Percentiles rank a stretch among this genome's conserved stretches.
phyloP scores from a whole-genome alignment of 2,329 filamentous ascomycete genomes.

The Polytolypa hystricis region DNA sequence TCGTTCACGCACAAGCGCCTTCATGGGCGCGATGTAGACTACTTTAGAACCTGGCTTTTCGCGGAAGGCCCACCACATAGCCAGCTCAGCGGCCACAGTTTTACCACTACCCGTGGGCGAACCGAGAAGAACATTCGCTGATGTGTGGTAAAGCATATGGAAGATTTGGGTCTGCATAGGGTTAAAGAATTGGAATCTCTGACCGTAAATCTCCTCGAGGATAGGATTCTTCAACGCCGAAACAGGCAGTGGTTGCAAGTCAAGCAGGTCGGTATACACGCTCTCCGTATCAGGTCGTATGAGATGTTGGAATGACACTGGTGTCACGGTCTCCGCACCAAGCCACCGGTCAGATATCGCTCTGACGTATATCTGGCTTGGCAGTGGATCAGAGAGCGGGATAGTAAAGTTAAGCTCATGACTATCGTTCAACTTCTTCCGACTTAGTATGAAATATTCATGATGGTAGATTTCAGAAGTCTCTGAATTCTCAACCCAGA shows the following conservation, averaged over 20 bases:
- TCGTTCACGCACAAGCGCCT: constrained; percentile 89
- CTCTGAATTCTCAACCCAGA: constrained; percentile 98
- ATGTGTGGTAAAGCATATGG: constrained; percentile 86
- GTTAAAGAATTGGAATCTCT: constrained; percentile 93
- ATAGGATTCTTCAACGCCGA: constrained; percentile 75
- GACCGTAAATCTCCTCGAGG: constrained; percentile 76
- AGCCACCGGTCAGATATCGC: constrained; percentile 94
- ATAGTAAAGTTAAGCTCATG: constrained; percentile 98
- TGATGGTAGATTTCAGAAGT: constrained; percentile 97
- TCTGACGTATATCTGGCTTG: constrained; percentile 90
- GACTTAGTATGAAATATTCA: constrained; percentile 87
- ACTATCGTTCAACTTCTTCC: constrained; percentile 85
- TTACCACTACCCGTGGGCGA: constrained; percentile 97
- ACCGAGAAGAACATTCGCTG: constrained; percentile 83
- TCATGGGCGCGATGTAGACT: constrained; percentile 99
- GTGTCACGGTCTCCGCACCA: constrained; percentile 87
- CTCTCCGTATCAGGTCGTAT: constrained; percentile 97
- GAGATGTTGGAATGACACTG: constrained; percentile 93
- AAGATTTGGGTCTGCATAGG: constrained; percentile 99
- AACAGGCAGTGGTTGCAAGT: constrained; percentile 81
- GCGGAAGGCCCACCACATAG: constrained; percentile 99
- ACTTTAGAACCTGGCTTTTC: constrained; percentile 93
- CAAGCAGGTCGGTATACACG: constrained; percentile 86
- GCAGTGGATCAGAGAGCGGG: constrained; percentile 81
- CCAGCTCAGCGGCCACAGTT: constrained; percentile 87